Percentiles rank a stretch among this genome's conserved stretches.
Conservation (phyloP, 805 yeast species). For the Candida alai region DNA sequence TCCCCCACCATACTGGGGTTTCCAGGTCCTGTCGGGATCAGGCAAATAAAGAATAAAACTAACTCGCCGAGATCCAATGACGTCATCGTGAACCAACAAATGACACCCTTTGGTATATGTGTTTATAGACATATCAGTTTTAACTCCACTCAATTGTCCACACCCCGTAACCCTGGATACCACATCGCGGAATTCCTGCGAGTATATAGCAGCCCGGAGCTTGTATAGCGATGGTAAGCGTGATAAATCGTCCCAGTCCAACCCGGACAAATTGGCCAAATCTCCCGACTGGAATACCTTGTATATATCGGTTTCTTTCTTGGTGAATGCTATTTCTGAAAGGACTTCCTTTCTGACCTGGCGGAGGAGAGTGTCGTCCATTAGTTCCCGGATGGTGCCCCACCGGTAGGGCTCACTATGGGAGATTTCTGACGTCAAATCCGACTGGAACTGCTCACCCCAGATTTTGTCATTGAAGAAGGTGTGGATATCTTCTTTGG, state of each 20-base stretch:
- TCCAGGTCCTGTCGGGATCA: constrained; percentile 87
- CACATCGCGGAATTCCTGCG: constrained; percentile 77
- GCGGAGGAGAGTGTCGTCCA: constrained; percentile 73
- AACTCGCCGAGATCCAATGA: constrained; percentile 90
- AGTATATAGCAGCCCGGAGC: constrained; percentile 82
- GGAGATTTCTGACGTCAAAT: constrained; percentile 41
- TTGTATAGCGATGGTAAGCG: constrained; percentile 73
- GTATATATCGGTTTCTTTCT: constrained; percentile 95
- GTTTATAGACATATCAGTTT: constrained; percentile 90
- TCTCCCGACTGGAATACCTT: constrained; percentile 89
- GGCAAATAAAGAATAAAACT: constrained; percentile 91
- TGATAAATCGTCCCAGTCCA: constrained; percentile 69
- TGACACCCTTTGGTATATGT: constrained; percentile 93
- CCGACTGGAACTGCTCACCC: constrained; percentile 33
- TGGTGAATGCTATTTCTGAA: constrained; percentile 80
- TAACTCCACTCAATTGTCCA: constrained; percentile 85
- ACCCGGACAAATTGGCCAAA: constrained; percentile 85
- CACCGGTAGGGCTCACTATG: constrained; percentile 79
- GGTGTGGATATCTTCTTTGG: constrained; percentile 32
- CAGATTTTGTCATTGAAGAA: constrained; percentile 41
- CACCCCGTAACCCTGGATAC: constrained; percentile 76
- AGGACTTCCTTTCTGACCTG: constrained; percentile 83
- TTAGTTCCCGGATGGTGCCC: constrained; percentile 75
- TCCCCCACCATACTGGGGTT: constrained; percentile 91
- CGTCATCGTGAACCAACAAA: constrained; percentile 93